Evolutionary conservation across 768 basidiomycete genomes (phyloP), one percentile per base, ranked within the genome.

Genomic region (Daedaleopsis nitida): DNA sequence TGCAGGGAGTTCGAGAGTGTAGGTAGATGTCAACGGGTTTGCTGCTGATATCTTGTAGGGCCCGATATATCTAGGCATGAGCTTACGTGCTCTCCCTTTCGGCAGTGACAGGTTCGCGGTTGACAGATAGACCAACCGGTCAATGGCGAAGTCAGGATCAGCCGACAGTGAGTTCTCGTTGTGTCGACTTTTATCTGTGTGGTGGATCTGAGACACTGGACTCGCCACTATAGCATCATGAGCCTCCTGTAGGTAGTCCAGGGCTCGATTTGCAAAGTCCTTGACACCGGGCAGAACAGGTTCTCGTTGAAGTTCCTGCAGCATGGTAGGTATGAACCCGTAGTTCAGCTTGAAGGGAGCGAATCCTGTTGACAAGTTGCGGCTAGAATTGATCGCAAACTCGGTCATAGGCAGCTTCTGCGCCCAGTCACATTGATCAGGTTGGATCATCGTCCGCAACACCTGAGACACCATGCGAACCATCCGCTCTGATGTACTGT

Each of bases 161-260:
- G 60, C 45, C 7, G 3, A 3, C 27, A 7, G 27, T 32, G 27
- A 32, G 27, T 32, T 32, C 27, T 32, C 27, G 7, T 32, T 7
- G 4, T 58, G 24, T 8, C 70, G 19, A 4, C 64, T 57, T 8
- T 63, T 49, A 42, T 81, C 77, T 0, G 76, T 72, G 0, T 73
- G 53, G 19, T 66, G 16, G 0, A 74, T 72, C 34, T 79, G 75
- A 9, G 66, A 43, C 0, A 76, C 69, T 0, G 75, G 35, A 0
- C 69, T 62, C 10, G 58, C 74, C 3, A 81, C 75, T 1, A 81
- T 75, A 0, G 73, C 69, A 56, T 82, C 72, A 55, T 81, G 78
- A 0, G 78, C 77, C 0, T 53, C 47, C 3, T 66, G 52, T 0
- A 79, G 53, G 17, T 75, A 70, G 0, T 58, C 45, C 5, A 64